Conservation (phyloP, 2,329 filamentous ascomycete genomes). For the Pseudofabraea citricarpa region DNA sequence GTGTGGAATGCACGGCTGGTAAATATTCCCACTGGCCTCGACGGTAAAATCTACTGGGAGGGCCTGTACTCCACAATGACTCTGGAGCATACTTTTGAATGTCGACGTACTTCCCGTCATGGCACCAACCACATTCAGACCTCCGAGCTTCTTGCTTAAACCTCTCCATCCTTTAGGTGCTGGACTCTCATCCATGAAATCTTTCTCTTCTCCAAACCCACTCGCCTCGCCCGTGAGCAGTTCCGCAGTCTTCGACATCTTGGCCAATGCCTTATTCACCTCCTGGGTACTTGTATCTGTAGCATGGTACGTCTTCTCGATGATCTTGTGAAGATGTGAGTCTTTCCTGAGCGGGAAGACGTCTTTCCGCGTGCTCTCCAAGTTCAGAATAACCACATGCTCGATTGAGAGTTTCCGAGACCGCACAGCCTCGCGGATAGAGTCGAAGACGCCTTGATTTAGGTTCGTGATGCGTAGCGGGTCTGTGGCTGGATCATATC, state of each 20-base stretch:
- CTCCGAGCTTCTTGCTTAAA: constrained; percentile 24
- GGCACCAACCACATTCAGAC: constrained; percentile 32
- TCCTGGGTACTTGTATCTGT: constrained; percentile 12
- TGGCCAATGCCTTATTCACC: constrained; percentile 23
- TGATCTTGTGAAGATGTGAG: constrained; percentile 27
- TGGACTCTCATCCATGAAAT: neutral
- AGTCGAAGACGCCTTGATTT: constrained; percentile 25
- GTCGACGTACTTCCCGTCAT: constrained; percentile 33
- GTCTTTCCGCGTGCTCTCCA: constrained; percentile 36
- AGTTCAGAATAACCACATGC: constrained; percentile 31
- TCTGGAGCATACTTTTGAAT: constrained; percentile 33
- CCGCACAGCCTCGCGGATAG: constrained; percentile 25
- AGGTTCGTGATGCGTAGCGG: constrained; percentile 34
- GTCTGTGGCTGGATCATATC: constrained; percentile 31
- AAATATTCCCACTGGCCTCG: constrained; percentile 30
- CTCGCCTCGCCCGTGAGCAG: constrained; percentile 31
- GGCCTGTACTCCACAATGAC: constrained; percentile 34
- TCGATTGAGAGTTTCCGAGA: constrained; percentile 29
- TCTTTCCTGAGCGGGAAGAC: constrained; percentile 33
- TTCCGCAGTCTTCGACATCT: constrained; percentile 27
- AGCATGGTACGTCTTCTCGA: constrained; percentile 29
- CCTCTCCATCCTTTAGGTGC: constrained; percentile 14
- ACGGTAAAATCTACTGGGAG: constrained; percentile 35
- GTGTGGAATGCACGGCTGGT: constrained; percentile 35
- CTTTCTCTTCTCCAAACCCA: constrained; percentile 20